phyloP scores from a whole-genome alignment of 2,329 filamentous ascomycete genomes.

The Pseudopyricularia cyperi region DNA sequence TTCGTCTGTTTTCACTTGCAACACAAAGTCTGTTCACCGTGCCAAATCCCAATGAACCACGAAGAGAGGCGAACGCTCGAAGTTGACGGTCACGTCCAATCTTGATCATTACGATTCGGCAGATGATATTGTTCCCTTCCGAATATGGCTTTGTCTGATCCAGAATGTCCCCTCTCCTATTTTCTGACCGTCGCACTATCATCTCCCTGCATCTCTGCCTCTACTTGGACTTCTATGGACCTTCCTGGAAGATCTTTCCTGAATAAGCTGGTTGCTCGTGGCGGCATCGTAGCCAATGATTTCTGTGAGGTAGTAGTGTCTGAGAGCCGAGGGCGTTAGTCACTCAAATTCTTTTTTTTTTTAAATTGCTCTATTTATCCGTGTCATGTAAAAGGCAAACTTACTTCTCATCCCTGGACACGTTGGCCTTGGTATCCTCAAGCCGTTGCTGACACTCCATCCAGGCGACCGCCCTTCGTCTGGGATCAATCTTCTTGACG shows the following conservation, averaged over 20 bases:
- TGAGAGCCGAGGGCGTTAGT: slow-evolving; percentile 13
- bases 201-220: slow-evolving; percentile 7
- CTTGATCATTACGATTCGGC: no score
- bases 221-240: slow-evolving; percentile 13
- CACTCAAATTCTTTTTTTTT: slow-evolving; percentile 7
- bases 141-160: no score
- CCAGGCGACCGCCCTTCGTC: slow-evolving; percentile 52
- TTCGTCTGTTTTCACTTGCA: no score
- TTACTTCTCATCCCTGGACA: slow-evolving; percentile 67
- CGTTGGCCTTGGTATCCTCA: slow-evolving; percentile 54
- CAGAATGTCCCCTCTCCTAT: not conserved
- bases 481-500: slow-evolving; percentile 67
- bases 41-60: no score
- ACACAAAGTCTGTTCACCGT: no score
- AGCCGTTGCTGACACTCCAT: slow-evolving; percentile 65
- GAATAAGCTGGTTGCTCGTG: slow-evolving; percentile 33
- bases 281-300: slow-evolving; percentile 39
- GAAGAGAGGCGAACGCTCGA: no score
- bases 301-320: slow-evolving; percentile 35
- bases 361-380: no score
- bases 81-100: no score
- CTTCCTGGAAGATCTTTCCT: slow-evolving; percentile 21
- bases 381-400: slow-evolving; percentile 17
- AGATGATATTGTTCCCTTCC: no score
- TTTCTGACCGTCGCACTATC: not conserved